Percentiles rank a stretch among this genome's conserved stretches.
These are phyloP conservation scores for Solanum medicagineum DNA, from an alignment of 257 asterid species.

Conservation along the genomic window DNA sequence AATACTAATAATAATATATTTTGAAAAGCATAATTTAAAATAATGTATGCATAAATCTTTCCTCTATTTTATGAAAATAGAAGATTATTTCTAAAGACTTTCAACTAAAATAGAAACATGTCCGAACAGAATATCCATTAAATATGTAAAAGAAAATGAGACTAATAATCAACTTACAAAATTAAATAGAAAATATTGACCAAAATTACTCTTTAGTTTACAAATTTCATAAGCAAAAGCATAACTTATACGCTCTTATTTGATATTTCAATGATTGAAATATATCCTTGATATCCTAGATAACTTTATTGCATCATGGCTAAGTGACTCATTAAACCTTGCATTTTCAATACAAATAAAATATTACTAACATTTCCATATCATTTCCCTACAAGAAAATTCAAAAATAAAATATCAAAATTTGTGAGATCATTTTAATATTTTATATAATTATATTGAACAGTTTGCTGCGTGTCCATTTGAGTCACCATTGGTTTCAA, in stretches of 20 bases:
- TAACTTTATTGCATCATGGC: no score
- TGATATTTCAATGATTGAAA: no score
- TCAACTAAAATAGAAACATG: background rate
- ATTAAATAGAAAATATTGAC: no score
- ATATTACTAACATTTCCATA: background rate
- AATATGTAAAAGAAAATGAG: background rate
- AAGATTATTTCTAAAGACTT: background rate
- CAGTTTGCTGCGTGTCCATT: background rate
- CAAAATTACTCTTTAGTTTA: no score
- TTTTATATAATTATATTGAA: background rate
- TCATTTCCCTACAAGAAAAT: background rate
- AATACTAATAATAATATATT: background rate
- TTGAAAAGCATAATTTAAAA: background rate
- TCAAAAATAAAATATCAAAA: background rate
- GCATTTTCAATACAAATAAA: background rate
- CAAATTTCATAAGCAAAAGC: no score
- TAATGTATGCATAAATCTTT: background rate
- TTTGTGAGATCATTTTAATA: background rate
- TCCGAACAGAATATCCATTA: background rate
- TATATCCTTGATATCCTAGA: no score
- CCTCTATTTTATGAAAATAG: background rate
- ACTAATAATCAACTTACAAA: background rate
- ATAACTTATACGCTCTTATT: background rate
- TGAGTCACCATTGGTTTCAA: background rate
- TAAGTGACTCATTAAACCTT: background rate